These are phyloP conservation scores for Lithospermum erythrorhizon DNA, from an alignment of 257 asterid species.

Conservation along the genomic window DNA sequence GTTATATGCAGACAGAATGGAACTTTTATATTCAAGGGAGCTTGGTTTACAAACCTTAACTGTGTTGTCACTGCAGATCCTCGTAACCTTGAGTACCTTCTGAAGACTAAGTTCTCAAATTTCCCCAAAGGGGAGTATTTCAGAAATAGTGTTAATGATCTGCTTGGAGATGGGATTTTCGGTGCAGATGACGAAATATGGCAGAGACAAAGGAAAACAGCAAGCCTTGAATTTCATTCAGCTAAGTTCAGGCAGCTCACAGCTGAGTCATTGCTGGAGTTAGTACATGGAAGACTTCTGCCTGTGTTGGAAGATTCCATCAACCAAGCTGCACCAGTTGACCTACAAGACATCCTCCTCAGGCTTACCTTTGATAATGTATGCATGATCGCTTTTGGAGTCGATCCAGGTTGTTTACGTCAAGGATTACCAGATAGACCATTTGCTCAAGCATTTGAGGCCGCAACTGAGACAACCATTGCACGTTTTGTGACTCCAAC, in stretches of 20 bases:
- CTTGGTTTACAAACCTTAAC: conserved; percentile 71
- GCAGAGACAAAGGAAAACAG: conserved; percentile 73
- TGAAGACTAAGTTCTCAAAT: conserved; percentile 64
- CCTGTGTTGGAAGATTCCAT: conserved; percentile 56
- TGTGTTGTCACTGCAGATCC: conserved; percentile 88
- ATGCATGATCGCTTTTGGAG: conserved; percentile 89
- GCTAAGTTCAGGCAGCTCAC: conserved; percentile 61
- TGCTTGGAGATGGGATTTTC: conserved; percentile 83
- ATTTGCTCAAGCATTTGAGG: conserved; percentile 75
- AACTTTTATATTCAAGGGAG: conserved; percentile 64
- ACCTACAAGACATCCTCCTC: conserved; percentile 65
- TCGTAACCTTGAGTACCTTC: conserved; percentile 64
- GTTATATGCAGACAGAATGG: conserved; percentile 44
- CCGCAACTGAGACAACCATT: conserved; percentile 73
- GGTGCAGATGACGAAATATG: conserved; percentile 68
- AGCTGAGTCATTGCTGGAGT: conserved; percentile 51
- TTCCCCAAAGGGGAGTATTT: conserved; percentile 77
- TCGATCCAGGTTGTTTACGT: conserved; percentile 74
- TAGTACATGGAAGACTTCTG: conserved; percentile 63
- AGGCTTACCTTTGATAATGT: conserved; percentile 86
- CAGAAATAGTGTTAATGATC: conserved; percentile 48
- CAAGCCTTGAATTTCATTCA: conserved; percentile 83
- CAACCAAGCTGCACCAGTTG: conserved; percentile 21
- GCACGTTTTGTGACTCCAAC: conserved; percentile 74
- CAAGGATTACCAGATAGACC: conserved; percentile 73